These are phyloP conservation scores for Lentithecium fluviatile DNA, from an alignment of 495 filamentous ascomycete genomes.

Conservation along the genomic window DNA sequence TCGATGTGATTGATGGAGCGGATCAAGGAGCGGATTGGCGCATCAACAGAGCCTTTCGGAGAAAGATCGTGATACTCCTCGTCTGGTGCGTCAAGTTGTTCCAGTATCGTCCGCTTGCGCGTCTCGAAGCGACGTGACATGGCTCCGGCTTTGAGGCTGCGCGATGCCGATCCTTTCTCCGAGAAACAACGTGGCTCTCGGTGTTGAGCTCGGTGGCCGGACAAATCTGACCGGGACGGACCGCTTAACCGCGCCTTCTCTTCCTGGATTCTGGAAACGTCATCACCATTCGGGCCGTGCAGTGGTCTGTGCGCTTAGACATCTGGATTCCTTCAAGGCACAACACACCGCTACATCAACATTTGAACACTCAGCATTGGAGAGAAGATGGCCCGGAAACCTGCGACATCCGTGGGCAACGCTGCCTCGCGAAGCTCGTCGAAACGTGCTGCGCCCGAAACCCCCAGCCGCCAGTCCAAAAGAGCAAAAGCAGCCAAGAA, in stretches of 20 bases:
- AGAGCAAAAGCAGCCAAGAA: conserved; percentile 57
- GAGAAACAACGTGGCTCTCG: not conserved
- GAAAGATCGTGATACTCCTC: conserved; percentile 71
- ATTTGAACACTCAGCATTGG: not conserved
- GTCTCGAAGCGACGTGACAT: conserved; percentile 48
- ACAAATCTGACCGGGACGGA: not conserved
- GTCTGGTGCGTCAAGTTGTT: conserved; percentile 61
- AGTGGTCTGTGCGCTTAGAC: not conserved
- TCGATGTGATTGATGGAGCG: conserved; percentile 68
- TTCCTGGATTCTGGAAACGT: not conserved
- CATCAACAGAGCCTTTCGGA: conserved; percentile 83
- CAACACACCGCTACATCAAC: not conserved
- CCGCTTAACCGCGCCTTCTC: not conserved
- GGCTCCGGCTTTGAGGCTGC: not conserved
- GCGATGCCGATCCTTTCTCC: not conserved
- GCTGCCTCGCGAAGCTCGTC: conserved; percentile 25
- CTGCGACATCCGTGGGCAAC: not conserved
- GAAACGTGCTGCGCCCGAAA: conserved; percentile 39
- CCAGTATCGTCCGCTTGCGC: conserved; percentile 66
- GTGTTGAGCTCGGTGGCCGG: not conserved
- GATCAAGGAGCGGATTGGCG: conserved; percentile 71
- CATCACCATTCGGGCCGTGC: not conserved
- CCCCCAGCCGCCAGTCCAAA: conserved; percentile 43
- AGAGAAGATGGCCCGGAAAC: conserved; percentile 22
- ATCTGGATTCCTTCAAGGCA: not conserved